Conservation (phyloP, 2,329 filamentous ascomycete species). For the Beauveria brongniartii region DNA sequence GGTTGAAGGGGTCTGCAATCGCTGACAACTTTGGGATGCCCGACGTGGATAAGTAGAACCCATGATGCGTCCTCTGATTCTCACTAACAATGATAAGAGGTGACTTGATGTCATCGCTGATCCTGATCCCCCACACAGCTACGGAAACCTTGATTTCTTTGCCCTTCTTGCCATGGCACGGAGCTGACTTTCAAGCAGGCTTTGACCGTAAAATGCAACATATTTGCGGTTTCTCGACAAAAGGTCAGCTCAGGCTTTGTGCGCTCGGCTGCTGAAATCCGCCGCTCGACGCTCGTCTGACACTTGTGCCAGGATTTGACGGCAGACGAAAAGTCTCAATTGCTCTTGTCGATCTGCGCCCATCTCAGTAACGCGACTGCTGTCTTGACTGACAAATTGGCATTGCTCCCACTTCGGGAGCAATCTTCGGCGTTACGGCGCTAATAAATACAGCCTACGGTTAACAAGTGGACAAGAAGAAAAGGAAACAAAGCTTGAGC, state of each 20-base stretch:
- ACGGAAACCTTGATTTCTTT: conserved; percentile 1
- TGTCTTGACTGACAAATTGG: not conserved
- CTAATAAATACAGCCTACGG: not conserved
- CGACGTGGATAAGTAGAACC: not conserved
- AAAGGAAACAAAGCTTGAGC: not conserved
- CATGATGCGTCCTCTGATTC: not conserved
- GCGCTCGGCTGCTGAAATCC: not conserved
- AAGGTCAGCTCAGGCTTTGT: not conserved
- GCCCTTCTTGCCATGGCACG: not conserved
- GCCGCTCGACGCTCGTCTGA: not conserved
- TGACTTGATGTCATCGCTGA: not conserved
- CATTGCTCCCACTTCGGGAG: not conserved
- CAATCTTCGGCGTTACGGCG: not conserved
- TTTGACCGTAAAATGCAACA: not conserved
- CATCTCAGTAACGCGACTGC: not conserved
- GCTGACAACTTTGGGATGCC: not conserved
- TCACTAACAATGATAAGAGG: not conserved
- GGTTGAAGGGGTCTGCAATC: not conserved
- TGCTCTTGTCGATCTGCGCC: not conserved
- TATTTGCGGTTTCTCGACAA: not conserved
- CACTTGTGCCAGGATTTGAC: not conserved
- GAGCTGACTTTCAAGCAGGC: not conserved
- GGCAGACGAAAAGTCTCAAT: not conserved
- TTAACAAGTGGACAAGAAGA: no score
- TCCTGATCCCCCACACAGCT: not conserved